phyloP scores from a whole-genome alignment of 2,329 filamentous ascomycete genomes.

The Aspergillus bombycis region DNA sequence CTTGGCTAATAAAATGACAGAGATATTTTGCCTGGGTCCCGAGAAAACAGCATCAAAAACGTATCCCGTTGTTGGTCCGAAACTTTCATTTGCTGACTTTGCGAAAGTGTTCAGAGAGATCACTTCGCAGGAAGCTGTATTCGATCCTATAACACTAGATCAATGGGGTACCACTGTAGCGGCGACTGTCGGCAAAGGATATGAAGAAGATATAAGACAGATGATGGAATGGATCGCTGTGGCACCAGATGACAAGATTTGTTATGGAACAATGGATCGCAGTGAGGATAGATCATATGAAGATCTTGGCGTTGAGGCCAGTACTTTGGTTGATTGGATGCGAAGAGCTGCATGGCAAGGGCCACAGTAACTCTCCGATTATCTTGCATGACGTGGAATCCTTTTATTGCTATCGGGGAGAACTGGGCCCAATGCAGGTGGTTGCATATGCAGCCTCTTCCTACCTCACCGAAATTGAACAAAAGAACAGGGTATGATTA shows the following conservation, averaged over 20 bases:
- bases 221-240: neutral
- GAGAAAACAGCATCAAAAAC: neutral
- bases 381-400: neutral
- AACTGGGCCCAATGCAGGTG: too few species aligned
- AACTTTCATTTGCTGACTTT: neutral
- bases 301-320: neutral
- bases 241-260: neutral
- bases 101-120: neutral
- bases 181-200: neutral
- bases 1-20: neutral
- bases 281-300: neutral
- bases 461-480: too few species aligned
- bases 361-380: neutral
- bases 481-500: too few species aligned
- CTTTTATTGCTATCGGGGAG: neutral
- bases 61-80: neutral
- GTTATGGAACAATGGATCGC: neutral
- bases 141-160: neutral
- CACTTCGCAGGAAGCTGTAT: neutral
- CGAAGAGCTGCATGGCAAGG: neutral
- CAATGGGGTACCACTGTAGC: neutral
- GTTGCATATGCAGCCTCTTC: too few species aligned
- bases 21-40: neutral
- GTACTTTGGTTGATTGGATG: neutral
- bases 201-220: neutral